A percentile compares a stretch with the other conserved stretches of the same genome.
These are phyloP conservation scores for Physcomitrium patens DNA, from an alignment of 225 moss, liverwort and hornwort genomes.

Conservation along the genomic window DNA sequence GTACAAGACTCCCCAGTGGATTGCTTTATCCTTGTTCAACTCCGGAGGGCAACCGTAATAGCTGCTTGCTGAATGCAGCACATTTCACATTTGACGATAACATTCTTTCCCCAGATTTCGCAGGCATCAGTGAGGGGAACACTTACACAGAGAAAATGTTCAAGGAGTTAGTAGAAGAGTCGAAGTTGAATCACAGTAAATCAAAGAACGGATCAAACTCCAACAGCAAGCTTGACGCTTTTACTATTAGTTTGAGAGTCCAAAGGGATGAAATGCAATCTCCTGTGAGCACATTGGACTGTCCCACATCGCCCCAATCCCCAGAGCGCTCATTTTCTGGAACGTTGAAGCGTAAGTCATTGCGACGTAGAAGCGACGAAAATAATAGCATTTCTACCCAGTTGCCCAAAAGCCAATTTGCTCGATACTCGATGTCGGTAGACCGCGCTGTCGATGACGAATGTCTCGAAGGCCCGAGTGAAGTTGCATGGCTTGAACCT, in stretches of 20 bases:
- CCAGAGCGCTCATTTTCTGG: slow-evolving; percentile 33
- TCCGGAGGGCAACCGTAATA: slow-evolving; percentile 23
- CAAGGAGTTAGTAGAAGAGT: slow-evolving; percentile 53
- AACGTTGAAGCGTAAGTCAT: slow-evolving; percentile 40
- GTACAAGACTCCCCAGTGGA: slow-evolving; percentile 33
- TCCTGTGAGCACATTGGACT: slow-evolving; percentile 42
- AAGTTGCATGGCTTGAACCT: slow-evolving; percentile 60
- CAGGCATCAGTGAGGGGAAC: slow-evolving; percentile 3
- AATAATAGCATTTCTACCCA: slow-evolving; percentile 40
- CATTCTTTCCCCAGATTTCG: slow-evolving; percentile 23
- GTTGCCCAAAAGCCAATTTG: slow-evolving; percentile 43
- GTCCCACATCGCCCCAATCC: slow-evolving; percentile 39
- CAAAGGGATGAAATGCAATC: slow-evolving; percentile 27
- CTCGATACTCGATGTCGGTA: slow-evolving; percentile 40
- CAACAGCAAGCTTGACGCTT: too few relatives aligned
- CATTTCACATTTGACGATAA: slow-evolving; percentile 46
- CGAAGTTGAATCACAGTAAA: slow-evolving; percentile 31
- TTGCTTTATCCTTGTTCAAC: slow-evolving; percentile 38
- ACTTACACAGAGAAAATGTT: slow-evolving; percentile 56
- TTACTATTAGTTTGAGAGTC: background rate
- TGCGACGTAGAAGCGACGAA: slow-evolving; percentile 51
- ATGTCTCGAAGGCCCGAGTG: slow-evolving; percentile 53
- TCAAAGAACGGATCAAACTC: slow-evolving; percentile 1
- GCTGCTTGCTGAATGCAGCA: slow-evolving; percentile 43
- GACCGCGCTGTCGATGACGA: slow-evolving; percentile 36